Percentiles rank a stretch among this genome's conserved stretches.
phyloP scores from a whole-genome alignment of 495 filamentous ascomycete species.

The Aspergillus asperescens region DNA sequence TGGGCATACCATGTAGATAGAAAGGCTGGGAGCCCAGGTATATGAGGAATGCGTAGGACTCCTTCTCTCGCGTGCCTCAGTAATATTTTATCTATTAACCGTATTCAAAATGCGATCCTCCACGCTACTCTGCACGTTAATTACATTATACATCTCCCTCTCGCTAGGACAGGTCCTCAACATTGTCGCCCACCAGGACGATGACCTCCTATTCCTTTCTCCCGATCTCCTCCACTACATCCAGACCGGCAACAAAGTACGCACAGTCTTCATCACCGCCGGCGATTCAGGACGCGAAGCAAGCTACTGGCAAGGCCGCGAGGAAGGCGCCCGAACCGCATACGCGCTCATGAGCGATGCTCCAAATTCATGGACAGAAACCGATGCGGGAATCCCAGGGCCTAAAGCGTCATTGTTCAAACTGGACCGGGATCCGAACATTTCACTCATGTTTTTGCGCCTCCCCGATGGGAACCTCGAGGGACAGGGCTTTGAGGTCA shows the following conservation, averaged over 20 bases:
- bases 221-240: slow-evolving; percentile 14
- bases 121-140: too few species aligned
- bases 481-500: slow-evolving; percentile 10
- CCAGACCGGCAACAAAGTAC: slow-evolving; percentile 39
- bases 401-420: slow-evolving; percentile 6
- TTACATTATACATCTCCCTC: neutral
- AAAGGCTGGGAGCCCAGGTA: too few species aligned
- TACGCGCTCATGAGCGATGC: slow-evolving; percentile 12
- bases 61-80: neutral
- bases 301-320: slow-evolving; percentile 12
- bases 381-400: neutral
- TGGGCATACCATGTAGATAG: too few species aligned
- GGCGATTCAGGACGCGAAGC: slow-evolving; percentile 57
- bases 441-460: slow-evolving; percentile 18
- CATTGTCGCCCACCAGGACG: slow-evolving; percentile 21
- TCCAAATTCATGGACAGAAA: slow-evolving; percentile 11
- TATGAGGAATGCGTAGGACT: neutral
- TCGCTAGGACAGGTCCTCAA: slow-evolving; percentile 9
- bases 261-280: slow-evolving; percentile 78
- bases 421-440: slow-evolving; percentile 1
- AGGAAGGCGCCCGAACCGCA: slow-evolving; percentile 13
- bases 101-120: neutral
- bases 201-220: slow-evolving; percentile 18
- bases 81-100: neutral
- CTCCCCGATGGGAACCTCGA: slow-evolving; percentile 13